Evolutionary conservation across 2,329 filamentous ascomycete genomes (phyloP).

Genomic region (Ascochyta rabiei): DNA sequence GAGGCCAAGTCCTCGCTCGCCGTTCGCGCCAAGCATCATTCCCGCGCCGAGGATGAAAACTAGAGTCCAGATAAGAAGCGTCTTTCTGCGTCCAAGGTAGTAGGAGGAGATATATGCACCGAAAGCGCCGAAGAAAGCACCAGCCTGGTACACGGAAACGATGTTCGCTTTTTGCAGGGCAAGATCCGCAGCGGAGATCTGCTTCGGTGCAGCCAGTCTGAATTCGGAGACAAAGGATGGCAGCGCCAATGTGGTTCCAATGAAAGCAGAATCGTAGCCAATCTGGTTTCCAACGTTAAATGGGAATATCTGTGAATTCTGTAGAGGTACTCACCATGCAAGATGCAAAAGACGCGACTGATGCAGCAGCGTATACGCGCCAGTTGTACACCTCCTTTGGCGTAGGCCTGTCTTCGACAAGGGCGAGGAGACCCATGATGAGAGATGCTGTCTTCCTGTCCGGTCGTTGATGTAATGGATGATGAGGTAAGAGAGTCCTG

Average conservation of each 20-base stretch:
- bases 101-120: conserved; percentile 65
- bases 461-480: not conserved
- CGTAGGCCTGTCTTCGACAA: conserved; percentile 55
- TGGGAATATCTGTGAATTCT: conserved; percentile 35
- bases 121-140: conserved; percentile 75
- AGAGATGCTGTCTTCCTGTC: conserved; percentile 4
- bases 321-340: conserved; percentile 45
- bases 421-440: conserved; percentile 36
- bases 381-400: conserved; percentile 64
- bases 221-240: conserved; percentile 73
- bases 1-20: conserved; percentile 56
- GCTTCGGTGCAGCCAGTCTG: conserved; percentile 53
- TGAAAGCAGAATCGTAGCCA: conserved; percentile 75
- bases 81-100: conserved; percentile 69
- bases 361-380: conserved; percentile 60
- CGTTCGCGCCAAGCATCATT: conserved; percentile 66
- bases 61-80: conserved; percentile 64
- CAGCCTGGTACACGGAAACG: conserved; percentile 80
- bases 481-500: conserved; percentile 2
- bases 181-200: conserved; percentile 54
- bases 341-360: conserved; percentile 60
- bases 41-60: conserved; percentile 73
- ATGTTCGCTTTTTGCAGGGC: conserved; percentile 73
- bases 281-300: conserved; percentile 57
- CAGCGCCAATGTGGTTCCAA: conserved; percentile 73